Evolutionary conservation across 306 rosid genomes (phyloP).

Genomic region (Calophaca sinica): DNA sequence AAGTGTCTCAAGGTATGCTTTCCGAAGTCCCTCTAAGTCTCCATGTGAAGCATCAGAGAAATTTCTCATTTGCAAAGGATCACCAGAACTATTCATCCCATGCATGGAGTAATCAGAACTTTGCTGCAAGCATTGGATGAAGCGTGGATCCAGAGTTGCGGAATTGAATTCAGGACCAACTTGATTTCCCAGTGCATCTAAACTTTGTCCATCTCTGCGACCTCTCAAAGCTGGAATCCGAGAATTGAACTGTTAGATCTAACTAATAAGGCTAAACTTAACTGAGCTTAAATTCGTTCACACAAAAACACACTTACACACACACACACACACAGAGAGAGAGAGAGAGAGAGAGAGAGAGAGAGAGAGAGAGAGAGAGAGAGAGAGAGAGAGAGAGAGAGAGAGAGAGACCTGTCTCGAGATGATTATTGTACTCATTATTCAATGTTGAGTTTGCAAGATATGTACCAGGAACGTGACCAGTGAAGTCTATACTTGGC

Average conservation of each 20-base stretch:
- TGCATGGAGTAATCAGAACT: constrained; percentile 64
- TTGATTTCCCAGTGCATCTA: constrained; percentile 57
- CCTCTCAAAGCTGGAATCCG: constrained; percentile 55
- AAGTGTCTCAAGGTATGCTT: constrained; percentile 77
- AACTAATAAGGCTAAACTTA: constrained; percentile 22
- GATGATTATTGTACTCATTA: constrained; percentile 52
- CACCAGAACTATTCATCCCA: constrained; percentile 59
- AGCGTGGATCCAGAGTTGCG: constrained; percentile 56
- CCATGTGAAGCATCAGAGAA: constrained; percentile 63
- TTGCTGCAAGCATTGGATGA: constrained; percentile 64
- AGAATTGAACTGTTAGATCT: constrained; percentile 37
- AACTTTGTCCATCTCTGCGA: constrained; percentile 54
- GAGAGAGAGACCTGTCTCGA: constrained; percentile 62
- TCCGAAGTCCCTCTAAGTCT: constrained; percentile 72
- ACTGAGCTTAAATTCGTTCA: constrained; percentile 32
- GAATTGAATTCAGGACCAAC: constrained; percentile 60
- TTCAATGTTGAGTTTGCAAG: constrained; percentile 59
- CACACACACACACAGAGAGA: neutral
- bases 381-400: constrained; percentile 36
- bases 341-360: no score
- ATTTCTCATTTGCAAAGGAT: constrained; percentile 64
- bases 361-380: constrained; percentile 43
- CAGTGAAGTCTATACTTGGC: constrained; percentile 56
- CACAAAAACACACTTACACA: neutral
- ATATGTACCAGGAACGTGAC: constrained; percentile 59